Conservation (phyloP, 2,329 filamentous ascomycete species). For the Trichophyton schoenleinii region DNA sequence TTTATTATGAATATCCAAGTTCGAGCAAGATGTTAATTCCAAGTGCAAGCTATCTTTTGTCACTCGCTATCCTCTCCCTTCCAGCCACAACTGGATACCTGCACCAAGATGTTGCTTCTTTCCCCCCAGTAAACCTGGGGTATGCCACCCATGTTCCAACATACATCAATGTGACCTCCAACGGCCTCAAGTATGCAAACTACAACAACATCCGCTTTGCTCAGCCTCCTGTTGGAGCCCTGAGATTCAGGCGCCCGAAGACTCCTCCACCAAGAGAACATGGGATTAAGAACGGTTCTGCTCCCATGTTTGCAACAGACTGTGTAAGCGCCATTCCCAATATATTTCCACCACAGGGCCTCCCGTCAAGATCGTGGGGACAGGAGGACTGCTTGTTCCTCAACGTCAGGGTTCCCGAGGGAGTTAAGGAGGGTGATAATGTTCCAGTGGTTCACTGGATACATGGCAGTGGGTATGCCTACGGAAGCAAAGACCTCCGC, state of each 20-base stretch:
- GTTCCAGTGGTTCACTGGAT: slow-evolving; percentile 7
- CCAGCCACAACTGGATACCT: background rate
- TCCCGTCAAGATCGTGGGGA: slow-evolving; percentile 1
- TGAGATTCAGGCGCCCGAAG: slow-evolving; percentile 9
- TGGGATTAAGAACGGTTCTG: slow-evolving; percentile 5
- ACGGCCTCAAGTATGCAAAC: slow-evolving; percentile 7
- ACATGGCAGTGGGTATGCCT: slow-evolving; percentile 2
- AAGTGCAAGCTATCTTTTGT: background rate
- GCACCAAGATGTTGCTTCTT: background rate
- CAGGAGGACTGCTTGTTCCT: slow-evolving; percentile 7
- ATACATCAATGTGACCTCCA: slow-evolving; percentile 5
- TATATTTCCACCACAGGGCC: background rate
- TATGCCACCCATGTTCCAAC: slow-evolving; percentile 11
- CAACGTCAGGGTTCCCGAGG: slow-evolving; percentile 6
- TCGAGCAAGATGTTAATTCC: background rate
- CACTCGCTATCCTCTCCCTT: background rate
- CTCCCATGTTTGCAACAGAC: slow-evolving; percentile 1
- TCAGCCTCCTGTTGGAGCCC: slow-evolving; percentile 7
- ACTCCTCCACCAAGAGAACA: slow-evolving; percentile 5
- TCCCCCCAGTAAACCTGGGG: slow-evolving; percentile 11
- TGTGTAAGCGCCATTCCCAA: slow-evolving; percentile 10
- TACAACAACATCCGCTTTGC: slow-evolving; percentile 15
- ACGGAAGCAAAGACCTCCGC: slow-evolving; percentile 1
- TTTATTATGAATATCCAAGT: background rate
- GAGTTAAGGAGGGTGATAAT: slow-evolving; percentile 4